Evolutionary conservation across 345 rosid genomes (phyloP).

Genomic region (Linum usitatissimum): DNA sequence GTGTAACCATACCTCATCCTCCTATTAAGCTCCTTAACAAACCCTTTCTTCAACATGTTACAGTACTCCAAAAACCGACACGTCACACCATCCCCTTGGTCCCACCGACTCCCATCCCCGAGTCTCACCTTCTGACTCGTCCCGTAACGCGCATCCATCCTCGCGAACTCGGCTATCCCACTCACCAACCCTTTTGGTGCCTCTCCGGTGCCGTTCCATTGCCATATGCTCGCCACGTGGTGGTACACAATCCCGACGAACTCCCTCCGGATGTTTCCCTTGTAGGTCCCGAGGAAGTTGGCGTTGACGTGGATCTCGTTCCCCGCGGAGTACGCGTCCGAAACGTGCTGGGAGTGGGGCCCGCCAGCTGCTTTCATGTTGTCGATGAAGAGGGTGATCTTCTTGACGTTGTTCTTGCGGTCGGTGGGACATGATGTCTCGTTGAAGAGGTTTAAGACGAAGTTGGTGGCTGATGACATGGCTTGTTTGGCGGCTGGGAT

Average conservation of each 20-base stretch:
- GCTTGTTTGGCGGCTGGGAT: constrained; percentile 16
- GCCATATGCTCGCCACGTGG: constrained; percentile 30
- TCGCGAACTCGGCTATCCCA: constrained; percentile 20
- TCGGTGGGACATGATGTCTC: constrained; percentile 15
- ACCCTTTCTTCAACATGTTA: not conserved
- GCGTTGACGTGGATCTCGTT: constrained; percentile 31
- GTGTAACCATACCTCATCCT: not conserved
- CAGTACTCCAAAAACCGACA: constrained; percentile 10
- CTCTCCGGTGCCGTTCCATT: constrained; percentile 12
- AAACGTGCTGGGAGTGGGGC: not conserved
- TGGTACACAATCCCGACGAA: constrained; percentile 52
- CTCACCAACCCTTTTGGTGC: constrained; percentile 13
- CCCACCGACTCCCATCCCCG: constrained; percentile 14
- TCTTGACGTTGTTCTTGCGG: constrained; percentile 11
- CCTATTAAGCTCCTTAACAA: not conserved
- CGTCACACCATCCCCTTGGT: constrained; percentile 12
- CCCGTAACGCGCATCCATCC: constrained; percentile 8
- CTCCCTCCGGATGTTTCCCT: constrained; percentile 35
- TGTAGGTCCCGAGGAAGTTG: constrained; percentile 14
- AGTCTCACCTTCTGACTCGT: not conserved
- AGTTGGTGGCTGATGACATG: constrained; percentile 20
- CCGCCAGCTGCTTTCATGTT: constrained; percentile 5
- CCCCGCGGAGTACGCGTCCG: too few relatives aligned
- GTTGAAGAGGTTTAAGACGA: constrained; percentile 31
- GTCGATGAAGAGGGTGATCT: constrained; percentile 24